A percentile compares a stretch with the other conserved stretches of the same genome.
Evolutionary conservation across 345 rosid species (phyloP).

Genomic region (Dipteronia dyeriana): DNA sequence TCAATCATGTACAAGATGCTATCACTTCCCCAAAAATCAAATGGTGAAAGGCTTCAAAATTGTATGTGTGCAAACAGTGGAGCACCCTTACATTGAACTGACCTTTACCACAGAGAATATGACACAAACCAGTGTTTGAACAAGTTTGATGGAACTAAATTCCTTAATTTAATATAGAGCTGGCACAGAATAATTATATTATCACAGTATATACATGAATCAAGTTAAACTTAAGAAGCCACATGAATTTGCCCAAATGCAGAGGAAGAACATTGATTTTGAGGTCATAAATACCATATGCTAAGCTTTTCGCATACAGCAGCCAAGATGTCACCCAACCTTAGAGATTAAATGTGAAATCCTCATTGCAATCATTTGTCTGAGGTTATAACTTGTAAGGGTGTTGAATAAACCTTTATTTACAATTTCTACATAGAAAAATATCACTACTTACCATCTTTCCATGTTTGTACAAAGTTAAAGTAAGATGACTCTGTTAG

Average conservation of each 20-base stretch:
- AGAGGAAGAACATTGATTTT: not conserved
- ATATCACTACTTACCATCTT: constrained; percentile 62
- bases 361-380: not conserved
- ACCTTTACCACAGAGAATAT: not conserved
- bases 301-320: not conserved
- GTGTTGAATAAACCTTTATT: not conserved
- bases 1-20: not conserved
- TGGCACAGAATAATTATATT: constrained; percentile 4
- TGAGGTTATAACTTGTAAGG: not conserved
- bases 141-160: not conserved
- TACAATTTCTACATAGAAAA: not conserved
- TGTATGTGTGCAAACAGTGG: not conserved
- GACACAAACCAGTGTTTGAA: not conserved
- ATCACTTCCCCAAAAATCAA: not conserved
- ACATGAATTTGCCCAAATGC: constrained; percentile 1
- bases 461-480: constrained; percentile 83
- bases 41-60: not conserved
- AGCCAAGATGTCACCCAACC: not conserved
- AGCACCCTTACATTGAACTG: not conserved
- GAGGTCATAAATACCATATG: not conserved
- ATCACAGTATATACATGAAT: constrained; percentile 9
- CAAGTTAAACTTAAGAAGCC: constrained; percentile 15
- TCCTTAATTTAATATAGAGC: not conserved
- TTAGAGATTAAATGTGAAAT: not conserved
- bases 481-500: constrained; percentile 78